A percentile compares a stretch with the other conserved stretches of the same genome.
phyloP scores from a whole-genome alignment of 2,329 filamentous ascomycete species.

The Colletotrichum melonis region DNA sequence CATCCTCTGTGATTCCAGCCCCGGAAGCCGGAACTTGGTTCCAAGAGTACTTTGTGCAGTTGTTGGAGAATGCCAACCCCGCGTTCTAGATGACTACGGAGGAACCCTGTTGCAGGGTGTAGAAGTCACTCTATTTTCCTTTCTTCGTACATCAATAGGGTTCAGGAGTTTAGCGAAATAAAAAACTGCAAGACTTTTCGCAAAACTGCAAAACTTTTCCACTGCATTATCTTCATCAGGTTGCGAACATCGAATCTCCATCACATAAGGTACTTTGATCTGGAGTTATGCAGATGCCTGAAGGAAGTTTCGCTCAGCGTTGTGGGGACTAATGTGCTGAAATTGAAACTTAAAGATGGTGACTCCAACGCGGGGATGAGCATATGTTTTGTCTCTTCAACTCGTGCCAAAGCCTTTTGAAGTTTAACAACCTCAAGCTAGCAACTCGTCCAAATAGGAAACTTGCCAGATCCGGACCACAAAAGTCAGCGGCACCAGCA shows the following conservation, averaged over 20 bases:
- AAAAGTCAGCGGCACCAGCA: neutral
- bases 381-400: neutral
- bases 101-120: neutral
- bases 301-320: neutral
- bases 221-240: neutral
- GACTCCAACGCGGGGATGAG: neutral
- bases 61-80: constrained; percentile 67
- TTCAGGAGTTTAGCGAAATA: neutral
- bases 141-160: constrained; percentile 9
- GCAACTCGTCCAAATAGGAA: neutral
- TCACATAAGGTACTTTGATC: too few species aligned
- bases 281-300: neutral
- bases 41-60: constrained; percentile 68
- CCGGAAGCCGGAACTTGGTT: constrained; percentile 79
- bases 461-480: neutral
- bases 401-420: neutral
- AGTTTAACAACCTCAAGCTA: neutral
- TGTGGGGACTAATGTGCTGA: too few species aligned
- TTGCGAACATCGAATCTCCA: neutral
- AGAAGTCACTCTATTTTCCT: neutral
- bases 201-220: too few species aligned
- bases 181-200: neutral
- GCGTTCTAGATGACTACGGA: constrained; percentile 48
- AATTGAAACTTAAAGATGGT: too few species aligned
- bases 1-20: constrained; percentile 69